Evolutionary conservation across 1,284 basidiomycete genomes (phyloP).

Genomic region (Ustilago cynodontis): DNA sequence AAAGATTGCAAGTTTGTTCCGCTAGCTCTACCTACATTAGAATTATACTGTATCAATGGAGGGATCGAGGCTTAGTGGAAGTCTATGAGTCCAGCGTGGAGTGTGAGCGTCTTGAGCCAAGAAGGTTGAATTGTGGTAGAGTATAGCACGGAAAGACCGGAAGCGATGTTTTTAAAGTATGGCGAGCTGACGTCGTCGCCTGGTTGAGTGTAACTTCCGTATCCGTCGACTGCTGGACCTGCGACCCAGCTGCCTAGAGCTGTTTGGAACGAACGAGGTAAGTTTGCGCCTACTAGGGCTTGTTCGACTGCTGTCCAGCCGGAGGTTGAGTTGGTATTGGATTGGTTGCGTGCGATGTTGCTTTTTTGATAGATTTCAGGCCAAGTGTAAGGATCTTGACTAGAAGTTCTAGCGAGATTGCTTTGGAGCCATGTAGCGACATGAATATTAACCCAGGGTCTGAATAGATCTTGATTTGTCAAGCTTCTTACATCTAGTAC

Average conservation of each 20-base stretch:
- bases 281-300: conserved; percentile 16
- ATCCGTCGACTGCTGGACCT: conserved; percentile 58
- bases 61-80: too few species aligned
- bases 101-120: conserved; percentile 57
- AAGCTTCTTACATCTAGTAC: conserved; percentile 36
- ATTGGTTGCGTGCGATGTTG: conserved; percentile 19
- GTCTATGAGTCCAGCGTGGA: conserved; percentile 63
- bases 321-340: not conserved
- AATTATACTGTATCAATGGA: too few species aligned
- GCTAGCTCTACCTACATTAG: conserved; percentile 31
- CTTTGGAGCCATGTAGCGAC: conserved; percentile 66
- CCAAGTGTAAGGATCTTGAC: conserved; percentile 64
- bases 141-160: conserved; percentile 58
- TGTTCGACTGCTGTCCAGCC: conserved; percentile 20
- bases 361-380: conserved; percentile 28
- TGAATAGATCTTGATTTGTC: conserved; percentile 55
- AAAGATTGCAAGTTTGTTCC: conserved; percentile 51
- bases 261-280: conserved; percentile 44
- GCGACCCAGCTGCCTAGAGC: conserved; percentile 67
- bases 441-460: conserved; percentile 68
- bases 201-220: conserved; percentile 49
- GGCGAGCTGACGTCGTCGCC: conserved; percentile 62
- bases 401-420: conserved; percentile 60
- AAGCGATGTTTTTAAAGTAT: conserved; percentile 58
- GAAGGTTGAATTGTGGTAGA: conserved; percentile 22